Evolutionary conservation across 169 alveolate species (phyloP), one percentile per base, ranked within the genome.

Genomic region (Condylostoma magnum): DNA sequence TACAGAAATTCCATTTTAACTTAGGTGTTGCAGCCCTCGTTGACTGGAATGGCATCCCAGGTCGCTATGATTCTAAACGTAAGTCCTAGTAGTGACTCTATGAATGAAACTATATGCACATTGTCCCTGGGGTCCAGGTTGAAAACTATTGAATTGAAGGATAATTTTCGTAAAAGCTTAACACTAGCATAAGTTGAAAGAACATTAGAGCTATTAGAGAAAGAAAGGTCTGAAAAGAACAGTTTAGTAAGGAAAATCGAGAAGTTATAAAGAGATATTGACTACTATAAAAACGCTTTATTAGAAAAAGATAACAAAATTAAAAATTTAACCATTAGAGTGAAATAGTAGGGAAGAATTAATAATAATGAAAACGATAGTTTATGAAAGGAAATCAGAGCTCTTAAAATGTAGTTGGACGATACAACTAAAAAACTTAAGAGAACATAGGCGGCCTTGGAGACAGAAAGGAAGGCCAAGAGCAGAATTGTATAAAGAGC

Each of bases 1-100:
- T 94, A 82, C 80, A 83, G 98, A 53, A 91, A 94, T 77, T 86
- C 95, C 47, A 92, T 90, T 67, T 73, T 94, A 22, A 94, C 98
- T 20, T 80, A 84, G 71, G 54, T 87, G 6, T 79, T 94, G 25
- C 82, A 89, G 51, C 83, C 77, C 27, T 83, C 83, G 36, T 65
- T 94, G 15, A 93, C 90, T 18, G 96, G 96, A 31, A 79, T 12
- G 15, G 71, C 36, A 18, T 38, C 56, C 57, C 18, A 15, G 15
- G 71, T 60, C 10, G 43, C 71, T 18, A 41, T 60, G 58, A 60
- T 60, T 1, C 8, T 60, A 28, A 60, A 60, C 71, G 36, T 52
- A 28, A 60, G 58, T 38, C 56, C 71, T 38, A 6, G 25, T 18
- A 18, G 8, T 8, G 71, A 60, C 6, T 38, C 56, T 60, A 20